Evolutionary conservation across 768 basidiomycete species (phyloP), one percentile per base, ranked within the genome.

Genomic region (Mycena galopus): DNA sequence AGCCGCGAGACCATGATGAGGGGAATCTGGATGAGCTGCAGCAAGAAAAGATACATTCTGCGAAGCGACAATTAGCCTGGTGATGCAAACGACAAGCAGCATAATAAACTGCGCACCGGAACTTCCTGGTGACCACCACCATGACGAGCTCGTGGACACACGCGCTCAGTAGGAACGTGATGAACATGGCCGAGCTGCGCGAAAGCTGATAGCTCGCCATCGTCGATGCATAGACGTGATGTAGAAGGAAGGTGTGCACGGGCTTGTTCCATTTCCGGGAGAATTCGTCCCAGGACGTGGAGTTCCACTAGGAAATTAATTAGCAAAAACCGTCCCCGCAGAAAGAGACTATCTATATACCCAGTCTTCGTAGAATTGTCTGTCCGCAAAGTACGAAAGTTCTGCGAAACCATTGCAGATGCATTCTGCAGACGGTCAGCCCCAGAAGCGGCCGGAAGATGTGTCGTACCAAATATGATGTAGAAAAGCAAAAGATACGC

Each of bases 211-310:
- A 93, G 64, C 91, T 89, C 55, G 89, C 84, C 67, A 97, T 95
- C 9, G 95, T 91, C 12, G 96, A 93, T 3, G 96, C 93, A 77
- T 99, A 99, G 35, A 99, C 96, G 79, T 99, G 98, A 14, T 96
- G 91, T 21, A 99, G 88, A 44, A 99, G 89, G 88, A 95, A 95
- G n/a, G 88, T 88, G 75, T 99, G 93, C 35, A 98, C 97, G 14
- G 97, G 97, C 75, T 95, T 96, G 84, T 99, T 99, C 97, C 98
- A 99, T 84, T 97, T 97, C 53, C 98, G 92, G 4, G 97, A 94
- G 81, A 97, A 98, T 81, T 98, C 96, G 76, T 98, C 97, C 94
- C 94, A 96, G 2, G 96, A 95, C 0, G 93, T 96, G 8, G 96
- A 96, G 82, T 99, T 99, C 97, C 97, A 98, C 94, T 90, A 85